Base-by-base conservation (phyloP, 768 basidiomycete species). In the Boletus reticuloceps region DNA sequence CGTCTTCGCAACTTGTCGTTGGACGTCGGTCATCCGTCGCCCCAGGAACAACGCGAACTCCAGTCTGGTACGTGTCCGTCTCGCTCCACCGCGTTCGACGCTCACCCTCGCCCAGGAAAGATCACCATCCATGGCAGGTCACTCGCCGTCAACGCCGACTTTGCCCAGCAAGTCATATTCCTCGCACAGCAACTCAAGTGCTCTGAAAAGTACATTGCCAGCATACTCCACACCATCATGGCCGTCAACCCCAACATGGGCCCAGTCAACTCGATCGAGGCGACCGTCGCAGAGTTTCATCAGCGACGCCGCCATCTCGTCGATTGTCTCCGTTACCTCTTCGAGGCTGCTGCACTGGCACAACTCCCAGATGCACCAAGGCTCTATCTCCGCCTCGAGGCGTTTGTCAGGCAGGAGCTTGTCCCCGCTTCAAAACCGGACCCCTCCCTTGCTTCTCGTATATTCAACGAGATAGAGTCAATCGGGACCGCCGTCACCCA, bases 131-230 rank as follows among this genome's bases (percentile, higher is more conserved):
- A 86, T 54, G 84, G 88, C 31, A 82, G 80, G 62, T 75, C 83
- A n/a, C 77, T 87, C 36, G 83, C 84, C 0, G 80, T 94, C 59
- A 92, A 91, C 68, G 70, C 82, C 14, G 88, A 94, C 65, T 93
- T 94, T 70, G 84, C 84, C 14, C 83, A 81, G 47, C 91, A 91
- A 68, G 82, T 79, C 52, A 69, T 89, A 52, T 89, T 91, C 70
- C 81, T 95, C 52, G 83, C 94, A 0, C 84, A 89, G 65, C 83
- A 91, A 51, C 85, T 97, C 50, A 79, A 83, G 63, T 84, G 84
- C 60, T 95, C 94, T 13, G 94, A 96, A 73, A 83, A 86, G 61
- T 85, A 89, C 70, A 73, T 86, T 48, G 89, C 92, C 5, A 77
- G 77, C 20, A 79, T 92, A 17, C 75, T 92, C 44, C 82, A 88